A percentile compares a stretch with the other conserved stretches of the same genome.
Conservation (phyloP, 768 basidiomycete species). For the Floccularia luteovirens region DNA sequence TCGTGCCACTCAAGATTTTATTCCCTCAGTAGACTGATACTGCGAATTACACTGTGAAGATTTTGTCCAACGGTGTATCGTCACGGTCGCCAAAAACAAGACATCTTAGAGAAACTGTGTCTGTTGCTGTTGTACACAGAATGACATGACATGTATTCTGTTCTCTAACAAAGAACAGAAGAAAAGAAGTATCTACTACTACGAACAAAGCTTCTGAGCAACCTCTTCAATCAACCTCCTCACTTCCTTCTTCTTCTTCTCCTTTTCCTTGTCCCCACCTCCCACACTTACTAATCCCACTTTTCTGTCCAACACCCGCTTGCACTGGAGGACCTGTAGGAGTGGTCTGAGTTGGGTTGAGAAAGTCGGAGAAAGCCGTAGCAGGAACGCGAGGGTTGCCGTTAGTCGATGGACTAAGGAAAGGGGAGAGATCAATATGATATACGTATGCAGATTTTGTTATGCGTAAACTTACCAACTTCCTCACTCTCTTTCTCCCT, state of each 20-base stretch:
- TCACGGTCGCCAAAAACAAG: no score
- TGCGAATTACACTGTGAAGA: no score
- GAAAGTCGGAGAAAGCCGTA: conserved; percentile 70
- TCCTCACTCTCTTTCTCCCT: conserved; percentile 72
- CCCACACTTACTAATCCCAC: no score
- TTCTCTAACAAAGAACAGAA: no score
- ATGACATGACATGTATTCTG: no score
- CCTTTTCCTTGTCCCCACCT: conserved; percentile 36
- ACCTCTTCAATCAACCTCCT: conserved; percentile 62
- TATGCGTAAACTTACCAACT: conserved; percentile 49
- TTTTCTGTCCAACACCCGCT: conserved; percentile 49
- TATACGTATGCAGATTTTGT: conserved; percentile 1
- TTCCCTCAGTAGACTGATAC: no score
- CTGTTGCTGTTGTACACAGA: no score
- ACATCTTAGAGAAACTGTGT: no score
- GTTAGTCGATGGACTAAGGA: conserved; percentile 70
- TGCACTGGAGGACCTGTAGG: conserved; percentile 65
- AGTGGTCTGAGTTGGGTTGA: conserved; percentile 45
- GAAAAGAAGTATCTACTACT: no score
- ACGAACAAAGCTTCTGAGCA: conserved; percentile 33
- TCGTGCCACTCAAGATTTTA: no score
- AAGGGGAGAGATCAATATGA: conserved; percentile 1
- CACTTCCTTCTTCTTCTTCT: conserved; percentile 59
- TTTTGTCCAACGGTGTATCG: no score
- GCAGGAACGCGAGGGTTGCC: conserved; percentile 68